Base-by-base conservation (phyloP, 192 early-diverging fungal species). In the Linnemannia schmuckeri region DNA sequence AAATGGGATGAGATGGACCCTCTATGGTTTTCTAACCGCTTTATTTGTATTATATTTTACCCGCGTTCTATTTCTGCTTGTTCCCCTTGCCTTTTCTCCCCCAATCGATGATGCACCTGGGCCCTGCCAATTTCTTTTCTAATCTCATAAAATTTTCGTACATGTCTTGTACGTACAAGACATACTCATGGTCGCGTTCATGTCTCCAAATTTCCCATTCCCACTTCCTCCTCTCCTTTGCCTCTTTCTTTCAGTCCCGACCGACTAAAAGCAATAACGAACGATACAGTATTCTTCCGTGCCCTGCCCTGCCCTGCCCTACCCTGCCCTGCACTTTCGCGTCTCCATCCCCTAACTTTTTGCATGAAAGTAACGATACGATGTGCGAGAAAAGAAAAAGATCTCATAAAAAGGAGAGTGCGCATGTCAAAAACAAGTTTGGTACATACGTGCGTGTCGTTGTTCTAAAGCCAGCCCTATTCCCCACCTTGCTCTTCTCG, bases 1-100 rank as follows among this genome's bases (percentile, higher is more conserved):
- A 52, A 1, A 33, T 33, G 61, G 57, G 24, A 61, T 2, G 49
- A 52, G 6, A 66, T 66, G 12, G 30, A 33, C 10, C 13, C 61
- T 15, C 30, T 66, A 66, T 66, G 30, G 61, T 66, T 66, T 66
- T 66, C 61, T 66, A 66, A 66, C 61, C 7, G 61, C 61, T 66
- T 55, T 57, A 27, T 57, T 57, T 66, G 61, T 66, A n/a, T 66
- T 12, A 2, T n/a, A 9, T 30, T 61, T 61, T 61, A 61, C 0
- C 27, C 13, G 12, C 12, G n/a, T 66, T 33, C 61, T 66, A 33
- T 66, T 66, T 33, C 30, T 66, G 61, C 13, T 15, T 30, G 2
- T 33, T 30, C 27, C 27, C 61, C n/a, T 33, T 33, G 27, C 0
- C 12, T 27, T 10, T 33, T 30, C 12, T 66, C 61, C 27, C 27